phyloP scores from a whole-genome alignment of 2,329 filamentous ascomycete species.

The Colletotrichum kahawae region DNA sequence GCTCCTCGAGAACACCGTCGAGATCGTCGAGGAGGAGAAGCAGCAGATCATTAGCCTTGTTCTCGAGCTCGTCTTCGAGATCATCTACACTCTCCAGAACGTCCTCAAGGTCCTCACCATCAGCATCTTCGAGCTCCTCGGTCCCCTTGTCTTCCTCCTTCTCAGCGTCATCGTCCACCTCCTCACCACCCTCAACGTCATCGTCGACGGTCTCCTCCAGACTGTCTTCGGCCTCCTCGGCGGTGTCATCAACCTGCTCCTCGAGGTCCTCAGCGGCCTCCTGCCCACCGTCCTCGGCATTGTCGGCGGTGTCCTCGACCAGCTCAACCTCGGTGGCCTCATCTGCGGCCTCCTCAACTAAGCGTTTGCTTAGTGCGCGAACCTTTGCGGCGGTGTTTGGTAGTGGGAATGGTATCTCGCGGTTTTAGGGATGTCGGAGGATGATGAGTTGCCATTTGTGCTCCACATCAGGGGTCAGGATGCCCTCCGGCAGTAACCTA shows the following conservation, averaged over 20 bases:
- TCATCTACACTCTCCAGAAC: conserved; percentile 1
- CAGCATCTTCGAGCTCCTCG: conserved; percentile 20
- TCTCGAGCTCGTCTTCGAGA: conserved; percentile 13
- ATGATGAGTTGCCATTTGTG: neutral
- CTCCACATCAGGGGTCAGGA: neutral
- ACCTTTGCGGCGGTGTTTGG: neutral
- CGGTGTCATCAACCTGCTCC: conserved; percentile 1
- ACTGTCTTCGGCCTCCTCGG: neutral
- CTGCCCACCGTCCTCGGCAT: conserved; percentile 11
- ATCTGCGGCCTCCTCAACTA: conserved; percentile 9
- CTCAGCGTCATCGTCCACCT: conserved; percentile 7
- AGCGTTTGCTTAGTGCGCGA: neutral
- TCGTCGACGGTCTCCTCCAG: conserved; percentile 9
- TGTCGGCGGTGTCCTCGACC: neutral
- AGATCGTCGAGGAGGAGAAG: conserved; percentile 18
- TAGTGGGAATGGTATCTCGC: neutral
- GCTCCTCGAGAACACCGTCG: neutral
- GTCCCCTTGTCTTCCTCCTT: conserved; percentile 10
- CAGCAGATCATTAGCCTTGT: conserved; percentile 3
- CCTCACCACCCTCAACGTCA: conserved; percentile 7
- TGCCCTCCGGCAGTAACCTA: neutral
- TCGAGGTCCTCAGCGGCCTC: conserved; percentile 13
- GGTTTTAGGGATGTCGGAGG: neutral
- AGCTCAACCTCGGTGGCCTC: conserved; percentile 3
- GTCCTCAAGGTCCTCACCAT: conserved; percentile 7